These are phyloP conservation scores for Cynara cardunculus DNA, from an alignment of 129 eudicot species.

Conservation along the genomic window DNA sequence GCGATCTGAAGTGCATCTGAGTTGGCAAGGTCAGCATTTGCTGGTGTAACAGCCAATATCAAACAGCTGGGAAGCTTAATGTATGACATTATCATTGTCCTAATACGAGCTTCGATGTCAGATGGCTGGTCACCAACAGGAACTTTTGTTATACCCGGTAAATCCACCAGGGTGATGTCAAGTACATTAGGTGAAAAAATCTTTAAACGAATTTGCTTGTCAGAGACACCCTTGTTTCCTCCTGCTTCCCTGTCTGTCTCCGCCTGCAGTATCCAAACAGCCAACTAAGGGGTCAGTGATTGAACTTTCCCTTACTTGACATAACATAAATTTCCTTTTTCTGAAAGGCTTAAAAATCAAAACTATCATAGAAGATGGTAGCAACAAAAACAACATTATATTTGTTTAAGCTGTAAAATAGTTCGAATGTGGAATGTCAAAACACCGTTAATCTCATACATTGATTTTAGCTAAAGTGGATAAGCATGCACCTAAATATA, in stretches of 20 bases:
- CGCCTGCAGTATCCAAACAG: conserved; percentile 41
- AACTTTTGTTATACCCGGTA: conserved; percentile 92
- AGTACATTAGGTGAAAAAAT: conserved; percentile 95
- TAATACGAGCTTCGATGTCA: conserved; percentile 90
- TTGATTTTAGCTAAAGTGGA: background rate
- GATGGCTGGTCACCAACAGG: conserved; percentile 99
- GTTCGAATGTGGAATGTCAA: background rate
- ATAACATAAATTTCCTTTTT: background rate
- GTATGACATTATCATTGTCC: conserved; percentile 91
- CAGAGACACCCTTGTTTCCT: conserved; percentile 91
- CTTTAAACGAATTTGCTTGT: conserved; percentile 93
- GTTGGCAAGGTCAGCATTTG: conserved; percentile 93
- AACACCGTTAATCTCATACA: background rate
- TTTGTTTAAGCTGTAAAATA: background rate
- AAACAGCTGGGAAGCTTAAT: conserved; percentile 81
- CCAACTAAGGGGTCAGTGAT: conserved; percentile 15
- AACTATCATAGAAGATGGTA: background rate
- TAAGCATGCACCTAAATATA: background rate
- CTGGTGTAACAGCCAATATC: conserved; percentile 93
- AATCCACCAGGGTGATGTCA: conserved; percentile 93
- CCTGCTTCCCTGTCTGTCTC: conserved; percentile 98
- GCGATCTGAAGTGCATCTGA: conserved; percentile 98
- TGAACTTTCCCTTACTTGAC: conserved; percentile 1
- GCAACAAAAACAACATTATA: background rate
- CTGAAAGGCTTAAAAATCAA: background rate